Base-by-base conservation (phyloP, 192 early-diverging fungal genomes). In the Geranomyces variabilis region DNA sequence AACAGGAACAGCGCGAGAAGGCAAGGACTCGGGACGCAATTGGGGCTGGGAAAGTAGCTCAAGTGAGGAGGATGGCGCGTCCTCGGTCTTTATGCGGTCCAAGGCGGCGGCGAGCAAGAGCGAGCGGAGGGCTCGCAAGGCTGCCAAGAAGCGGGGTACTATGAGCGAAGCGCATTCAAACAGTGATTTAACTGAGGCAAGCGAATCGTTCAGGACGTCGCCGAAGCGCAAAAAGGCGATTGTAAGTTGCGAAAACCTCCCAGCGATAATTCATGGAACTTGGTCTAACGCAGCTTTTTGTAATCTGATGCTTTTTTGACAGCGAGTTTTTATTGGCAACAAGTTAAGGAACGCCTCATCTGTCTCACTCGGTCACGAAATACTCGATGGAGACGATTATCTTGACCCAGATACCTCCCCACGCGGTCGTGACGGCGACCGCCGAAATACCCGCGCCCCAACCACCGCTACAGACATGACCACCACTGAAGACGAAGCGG, bases 21-120 rank as follows among this genome's bases (percentile, higher is more conserved):
- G 36, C 36, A 41, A 41, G 10, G 36, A 10, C 5, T 41, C 36
- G 17, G 43, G 19, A 28, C 17, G 29, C 17, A 41, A 44, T 17
- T 66, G 64, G 64, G 41, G 55, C 10, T 68, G 66, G 66, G 66
- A 56, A 24, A 44, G 43, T 12, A 66, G 45, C 24, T 43, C 33
- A 9, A 66, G 64, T 24, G 64, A 66, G 24, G 64, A 66, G 24
- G 51, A 53, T 7, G 24, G n/a, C 51, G n/a, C 6, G 24, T 53
- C 51, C 5, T 41, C 36, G 36, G 36, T 53, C 6, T 53, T 53
- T 53, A 8, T 53, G 51, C 19, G n/a, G n/a, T n/a, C n/a, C 51
- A 53, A 53, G 3, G 15, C 3, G n/a, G 24, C 19, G 24, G 17
- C 24, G 4, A 17, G n/a, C 19, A 53, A 53, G 17, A n/a, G 19